Base-by-base conservation (phyloP, 176 grass and related monocot genomes). In the Alloteropsis semialata region DNA sequence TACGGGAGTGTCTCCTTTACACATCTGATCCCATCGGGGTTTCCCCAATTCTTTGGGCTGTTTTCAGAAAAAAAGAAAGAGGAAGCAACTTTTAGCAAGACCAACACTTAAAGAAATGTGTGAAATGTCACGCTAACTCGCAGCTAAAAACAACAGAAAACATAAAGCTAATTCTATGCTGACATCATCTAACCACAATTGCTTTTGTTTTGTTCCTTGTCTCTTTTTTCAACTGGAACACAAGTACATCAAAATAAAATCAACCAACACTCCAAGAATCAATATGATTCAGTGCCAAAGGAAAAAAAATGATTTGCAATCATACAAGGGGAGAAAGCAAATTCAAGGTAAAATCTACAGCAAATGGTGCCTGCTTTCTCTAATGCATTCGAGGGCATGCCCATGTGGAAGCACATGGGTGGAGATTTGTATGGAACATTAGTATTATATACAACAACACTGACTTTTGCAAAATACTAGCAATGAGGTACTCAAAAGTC, bases 11-110 rank as follows among this genome's bases (percentile, higher is more conserved):
- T 95, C 91, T 98, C 96, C 69, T 88, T 91, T 0, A 81, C 72
- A 0, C 96, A 98, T n/a, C 58, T 95, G 41, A 93, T 87, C 63
- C 91, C 96, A 1, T 91, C 59, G 0, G 87, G 91, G 80, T 98
- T 87, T 13, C 96, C 91, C 92, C 96, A 98, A 53, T 74, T 71
- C 1, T 76, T 32, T 38, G 89, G 80, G 38, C 96, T 99, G 85
- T 61, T 69, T 37, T 22, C 75, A 82, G 22, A 81, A 18, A n/a
- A 39, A 13, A 18, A 82, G 22, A 81, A 18, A n/a, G 32, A 13
- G 13, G 11, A 81, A 38, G 11, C 11, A 7, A 56, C 12, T 21
- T 38, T 81, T 63, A 81, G 63, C 5, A 24, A 76, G 16, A 32
- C 9, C 29, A 65, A 11, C 0, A 3, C 3, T 36, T 27, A 69